Evolutionary conservation across 2,329 filamentous ascomycete species (phyloP), one percentile per base, ranked within the genome.

Genomic region (Colletotrichum musicola): DNA sequence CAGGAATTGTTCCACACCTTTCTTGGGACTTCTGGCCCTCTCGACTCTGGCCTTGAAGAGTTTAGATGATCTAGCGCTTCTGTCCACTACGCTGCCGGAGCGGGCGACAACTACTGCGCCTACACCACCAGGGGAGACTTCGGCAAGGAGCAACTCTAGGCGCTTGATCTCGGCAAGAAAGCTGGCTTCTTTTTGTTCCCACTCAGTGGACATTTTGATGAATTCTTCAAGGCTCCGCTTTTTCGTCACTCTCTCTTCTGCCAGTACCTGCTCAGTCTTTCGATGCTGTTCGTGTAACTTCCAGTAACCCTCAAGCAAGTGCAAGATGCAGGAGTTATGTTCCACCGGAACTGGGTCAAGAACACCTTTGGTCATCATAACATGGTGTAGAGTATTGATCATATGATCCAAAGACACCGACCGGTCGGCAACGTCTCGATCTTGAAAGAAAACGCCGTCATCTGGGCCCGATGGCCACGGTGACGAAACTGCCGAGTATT

Each of bases 101-200:
- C 83, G 78, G 13, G 81, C 82, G 25, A 85, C 68, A 1, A 80
- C 75, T 2, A 85, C 83, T n/a, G 81, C 80, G 63, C 81, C 82
- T 38, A 85, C 74, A 3, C 83, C 82, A 27, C 80, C 77, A 18
- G 72, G 75, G n/a, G 78, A 80, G 44, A 75, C 68, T 27, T 72
- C 74, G 10, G 79, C 78, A 30, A 83, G 70, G 2, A 77, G 66
- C 9, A 80, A 70, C 67, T 83, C 81, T 10, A 83, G 76, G 14
- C 79, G 70, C 71, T 80, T 77, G 74, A 85, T 77, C 72, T 83
- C 77, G 25, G 73, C 75, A 62, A 78, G 79, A 67, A 81, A 82
- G 44, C 77, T 75, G 2, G 69, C 50, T 68, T 84, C 82, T 3
- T 79, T 74, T 56, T 74, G 71, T n/a, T 78, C 72, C 77, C 80